A percentile compares a stretch with the other conserved stretches of the same genome.
These are phyloP conservation scores for Lumnitzera racemosa DNA, from an alignment of 345 rosid species.

Conservation along the genomic window DNA sequence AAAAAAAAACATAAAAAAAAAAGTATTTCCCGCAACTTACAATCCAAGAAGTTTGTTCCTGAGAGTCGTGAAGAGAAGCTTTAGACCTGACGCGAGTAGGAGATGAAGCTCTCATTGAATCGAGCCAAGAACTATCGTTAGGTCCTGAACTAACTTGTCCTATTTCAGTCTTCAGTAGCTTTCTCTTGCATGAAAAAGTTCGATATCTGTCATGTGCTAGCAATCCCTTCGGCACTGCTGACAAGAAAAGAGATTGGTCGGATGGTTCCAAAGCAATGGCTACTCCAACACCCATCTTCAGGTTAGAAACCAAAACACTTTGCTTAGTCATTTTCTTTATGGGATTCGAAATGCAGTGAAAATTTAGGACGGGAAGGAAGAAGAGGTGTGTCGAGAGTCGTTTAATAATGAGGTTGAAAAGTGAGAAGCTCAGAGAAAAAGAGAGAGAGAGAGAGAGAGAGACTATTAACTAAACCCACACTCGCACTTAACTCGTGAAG, in stretches of 20 bases:
- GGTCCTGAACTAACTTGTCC: conserved; percentile 16
- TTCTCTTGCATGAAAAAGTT: conserved; percentile 27
- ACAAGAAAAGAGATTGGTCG: conserved; percentile 31
- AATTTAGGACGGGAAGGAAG: conserved; percentile 22
- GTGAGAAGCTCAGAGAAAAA: conserved; percentile 2
- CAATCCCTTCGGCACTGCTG: conserved; percentile 23
- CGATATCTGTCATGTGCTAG: conserved; percentile 23
- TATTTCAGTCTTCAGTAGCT: conserved; percentile 39
- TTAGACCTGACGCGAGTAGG: conserved; percentile 60
- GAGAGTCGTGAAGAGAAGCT: conserved; percentile 23
- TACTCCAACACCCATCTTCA: conserved; percentile 30
- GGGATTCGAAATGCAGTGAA: conserved; percentile 14
- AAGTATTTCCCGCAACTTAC: conserved; percentile 26
- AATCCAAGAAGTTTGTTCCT: conserved; percentile 45
- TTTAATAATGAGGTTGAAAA: conserved; percentile 24
- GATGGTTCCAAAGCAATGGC: conserved; percentile 31
- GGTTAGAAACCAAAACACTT: conserved; percentile 53
- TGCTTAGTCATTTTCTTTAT: conserved; percentile 49
- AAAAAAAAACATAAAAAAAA: neutral
- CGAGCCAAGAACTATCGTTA: conserved; percentile 53
- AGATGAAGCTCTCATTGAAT: conserved; percentile 86
- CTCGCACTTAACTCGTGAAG: conserved; percentile 1
- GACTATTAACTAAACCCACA: conserved; percentile 15
- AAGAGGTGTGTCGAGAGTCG: conserved; percentile 12
- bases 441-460: neutral